phyloP scores from a whole-genome alignment of 2,329 filamentous ascomycete species.

The Penicillium fuscoglaucum region DNA sequence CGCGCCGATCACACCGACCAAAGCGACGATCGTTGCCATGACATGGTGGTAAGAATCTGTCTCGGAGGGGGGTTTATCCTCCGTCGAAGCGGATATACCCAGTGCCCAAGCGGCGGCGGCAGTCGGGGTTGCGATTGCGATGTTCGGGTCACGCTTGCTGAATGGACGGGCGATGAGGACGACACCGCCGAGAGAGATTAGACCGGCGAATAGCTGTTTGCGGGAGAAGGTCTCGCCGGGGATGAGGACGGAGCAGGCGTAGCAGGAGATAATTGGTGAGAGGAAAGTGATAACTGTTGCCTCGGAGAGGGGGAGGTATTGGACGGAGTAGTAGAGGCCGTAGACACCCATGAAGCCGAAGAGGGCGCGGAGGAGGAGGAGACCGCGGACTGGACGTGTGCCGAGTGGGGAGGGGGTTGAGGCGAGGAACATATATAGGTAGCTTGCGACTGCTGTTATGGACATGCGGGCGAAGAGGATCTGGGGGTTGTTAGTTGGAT shows the following conservation, averaged over 20 bases:
- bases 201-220: slow-evolving; percentile 71
- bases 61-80: slow-evolving; percentile 30
- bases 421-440: slow-evolving; percentile 71
- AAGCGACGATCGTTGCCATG: slow-evolving; percentile 67
- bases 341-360: slow-evolving; percentile 77
- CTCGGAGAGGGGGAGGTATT: slow-evolving; percentile 81
- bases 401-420: slow-evolving; percentile 70
- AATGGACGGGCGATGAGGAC: slow-evolving; percentile 76
- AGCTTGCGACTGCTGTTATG: slow-evolving; percentile 67
- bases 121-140: slow-evolving; percentile 18
- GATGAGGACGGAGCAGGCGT: slow-evolving; percentile 73
- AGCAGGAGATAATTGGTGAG: slow-evolving; percentile 74
- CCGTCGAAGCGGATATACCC: slow-evolving; percentile 3
- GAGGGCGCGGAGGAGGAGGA: slow-evolving; percentile 68
- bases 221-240: slow-evolving; percentile 73
- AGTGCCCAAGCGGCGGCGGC: slow-evolving; percentile 11
- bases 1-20: slow-evolving; percentile 75
- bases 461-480: slow-evolving; percentile 79
- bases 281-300: slow-evolving; percentile 89
- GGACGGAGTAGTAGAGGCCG: slow-evolving; percentile 71
- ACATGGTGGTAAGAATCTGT: slow-evolving; percentile 65
- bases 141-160: slow-evolving; percentile 10
- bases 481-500: slow-evolving; percentile 29
- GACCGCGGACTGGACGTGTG: slow-evolving; percentile 61
- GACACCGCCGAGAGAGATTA: slow-evolving; percentile 76